Base-by-base conservation (phyloP, 192 early-diverging fungal species). In the Chytriomyces hyalinus region DNA sequence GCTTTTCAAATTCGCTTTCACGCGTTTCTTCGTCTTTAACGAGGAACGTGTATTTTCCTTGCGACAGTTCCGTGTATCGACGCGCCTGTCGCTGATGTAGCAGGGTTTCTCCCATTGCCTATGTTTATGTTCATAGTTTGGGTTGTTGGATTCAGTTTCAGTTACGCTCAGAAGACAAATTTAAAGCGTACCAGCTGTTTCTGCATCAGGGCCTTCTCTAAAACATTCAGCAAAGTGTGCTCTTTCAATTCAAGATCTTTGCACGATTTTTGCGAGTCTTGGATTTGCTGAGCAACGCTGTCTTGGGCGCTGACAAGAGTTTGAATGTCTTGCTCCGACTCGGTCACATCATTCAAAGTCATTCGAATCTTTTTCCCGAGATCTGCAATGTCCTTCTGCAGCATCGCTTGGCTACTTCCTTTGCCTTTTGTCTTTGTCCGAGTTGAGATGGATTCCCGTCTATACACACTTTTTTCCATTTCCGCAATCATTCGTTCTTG, bases 401-500 rank as follows among this genome's bases (percentile, higher is more conserved):
- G 79, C 45, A 78, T 47, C 1, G 78, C 62, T 64, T 88, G 87
- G 5, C 85, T 82, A 22, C 80, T 80, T 2, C 87, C 87, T 53
- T 84, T 88, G n/a, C 87, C 87, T 61, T 85, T 87, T 20, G 83
- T 73, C 49, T 83, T 82, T 45, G 80, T 78, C 80, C 85, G 64
- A 49, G 79, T 67, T 26, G 84, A 76, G 71, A 90, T 90, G 47
- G 81, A 87, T 69, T 90, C 89, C 7, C 89, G 70, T 22, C 89
- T 28, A 44, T 80, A 87, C 6, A 90, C 89, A 51, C 83, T 84
- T 76, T 90, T 90, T 78, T 90, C 89, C 89, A 90, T 90, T 60
- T 90, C 89, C 5, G 80, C 70, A 73, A 90, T 84, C 87, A 90
- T 88, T 70, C 85, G 89, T 66, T 90, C 89, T 69, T 90, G 89